Conservation (phyloP, 2,329 filamentous ascomycete species). For the Aspergillus caelatus region DNA sequence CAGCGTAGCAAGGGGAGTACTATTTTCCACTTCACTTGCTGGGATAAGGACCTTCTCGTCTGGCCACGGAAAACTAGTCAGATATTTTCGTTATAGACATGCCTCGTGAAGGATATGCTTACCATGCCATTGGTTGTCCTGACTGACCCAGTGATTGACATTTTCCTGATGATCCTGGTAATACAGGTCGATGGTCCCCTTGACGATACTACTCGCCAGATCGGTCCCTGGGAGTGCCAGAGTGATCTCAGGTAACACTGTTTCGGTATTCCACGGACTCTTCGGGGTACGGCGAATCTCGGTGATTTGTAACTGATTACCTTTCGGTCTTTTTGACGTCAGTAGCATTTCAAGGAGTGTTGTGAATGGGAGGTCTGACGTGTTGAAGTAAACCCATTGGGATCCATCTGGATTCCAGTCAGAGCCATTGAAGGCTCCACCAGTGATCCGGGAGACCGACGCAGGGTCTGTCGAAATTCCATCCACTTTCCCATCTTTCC, state of each 20-base stretch:
- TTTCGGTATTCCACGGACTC: not conserved
- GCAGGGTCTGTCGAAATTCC: not conserved
- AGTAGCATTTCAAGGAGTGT: not conserved
- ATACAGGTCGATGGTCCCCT: not conserved
- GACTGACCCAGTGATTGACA: not conserved
- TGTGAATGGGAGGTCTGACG: not conserved
- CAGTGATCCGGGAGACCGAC: not conserved
- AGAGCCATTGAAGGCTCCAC: not conserved
- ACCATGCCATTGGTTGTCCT: conserved; percentile 1
- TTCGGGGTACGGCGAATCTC: conserved; percentile 2
- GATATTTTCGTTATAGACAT: not conserved
- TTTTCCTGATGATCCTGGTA: conserved; percentile 3
- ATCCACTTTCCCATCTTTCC: not conserved
- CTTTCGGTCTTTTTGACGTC: not conserved
- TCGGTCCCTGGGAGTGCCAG: conserved; percentile 5
- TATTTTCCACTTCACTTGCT: conserved; percentile 1
- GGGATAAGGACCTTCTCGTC: not conserved
- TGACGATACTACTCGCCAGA: conserved; percentile 1
- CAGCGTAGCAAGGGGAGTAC: not conserved
- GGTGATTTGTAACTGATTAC: not conserved
- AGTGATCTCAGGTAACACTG: not conserved
- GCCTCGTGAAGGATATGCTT: not conserved
- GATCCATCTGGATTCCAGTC: not conserved
- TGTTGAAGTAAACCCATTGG: conserved; percentile 2
- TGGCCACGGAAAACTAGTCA: not conserved